These are phyloP conservation scores for Fusarium udum DNA, from an alignment of 2,329 filamentous ascomycete species.

Conservation along the genomic window DNA sequence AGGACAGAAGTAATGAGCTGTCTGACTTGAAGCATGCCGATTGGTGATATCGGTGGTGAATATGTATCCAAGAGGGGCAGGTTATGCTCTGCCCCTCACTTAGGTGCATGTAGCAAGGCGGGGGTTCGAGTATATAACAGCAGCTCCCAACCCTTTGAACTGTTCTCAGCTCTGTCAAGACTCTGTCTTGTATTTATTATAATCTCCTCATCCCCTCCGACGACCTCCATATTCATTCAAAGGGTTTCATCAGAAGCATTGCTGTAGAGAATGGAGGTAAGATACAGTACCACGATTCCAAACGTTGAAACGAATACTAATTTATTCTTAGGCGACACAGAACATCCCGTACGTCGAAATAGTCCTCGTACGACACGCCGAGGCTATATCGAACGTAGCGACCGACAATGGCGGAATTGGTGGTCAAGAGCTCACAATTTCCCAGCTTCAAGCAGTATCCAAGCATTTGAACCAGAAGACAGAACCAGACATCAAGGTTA, in stretches of 20 bases:
- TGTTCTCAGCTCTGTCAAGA: neutral
- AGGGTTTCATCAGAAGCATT: neutral
- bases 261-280: neutral
- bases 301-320: neutral
- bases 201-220: rapidly evolving
- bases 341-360: neutral
- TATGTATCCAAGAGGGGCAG: neutral
- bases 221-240: neutral
- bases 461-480: neutral
- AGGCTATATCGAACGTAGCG: neutral
- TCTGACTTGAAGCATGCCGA: neutral
- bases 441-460: neutral
- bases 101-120: too few relatives aligned
- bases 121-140: neutral
- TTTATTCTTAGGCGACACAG: neutral
- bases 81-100: neutral
- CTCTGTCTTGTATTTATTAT: neutral
- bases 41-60: neutral
- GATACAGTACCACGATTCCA: neutral
- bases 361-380: neutral
- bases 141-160: neutral
- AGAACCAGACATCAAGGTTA: neutral
- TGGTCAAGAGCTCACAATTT: neutral
- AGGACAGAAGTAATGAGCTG: neutral
- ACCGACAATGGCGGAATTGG: neutral